Percentiles rank a stretch among this genome's conserved stretches.
Evolutionary conservation across 2,329 filamentous ascomycete species (phyloP).

Genomic region (Clarireedia homoeocarpa): DNA sequence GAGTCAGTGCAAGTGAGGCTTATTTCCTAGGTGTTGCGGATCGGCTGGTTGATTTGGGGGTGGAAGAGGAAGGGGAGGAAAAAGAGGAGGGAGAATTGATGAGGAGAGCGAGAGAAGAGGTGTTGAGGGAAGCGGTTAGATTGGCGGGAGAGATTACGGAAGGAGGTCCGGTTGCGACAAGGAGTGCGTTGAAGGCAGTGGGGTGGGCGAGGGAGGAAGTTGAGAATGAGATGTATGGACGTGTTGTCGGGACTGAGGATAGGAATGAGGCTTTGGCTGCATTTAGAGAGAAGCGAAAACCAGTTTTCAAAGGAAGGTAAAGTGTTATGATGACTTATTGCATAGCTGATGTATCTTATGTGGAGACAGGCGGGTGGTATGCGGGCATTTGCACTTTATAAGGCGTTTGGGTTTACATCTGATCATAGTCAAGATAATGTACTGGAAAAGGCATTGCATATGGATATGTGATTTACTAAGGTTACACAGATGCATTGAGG

Average conservation of each 20-base stretch:
- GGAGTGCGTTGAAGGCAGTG: constrained; percentile 73
- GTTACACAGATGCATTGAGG: too few relatives aligned
- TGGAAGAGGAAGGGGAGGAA: constrained; percentile 37
- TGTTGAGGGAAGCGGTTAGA: constrained; percentile 67
- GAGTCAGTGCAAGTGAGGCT: constrained; percentile 74
- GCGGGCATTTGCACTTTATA: not conserved
- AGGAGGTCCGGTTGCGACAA: constrained; percentile 76
- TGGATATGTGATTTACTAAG: too few relatives aligned
- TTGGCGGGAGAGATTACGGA: constrained; percentile 82
- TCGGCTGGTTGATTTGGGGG: constrained; percentile 73
- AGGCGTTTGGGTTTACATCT: not conserved
- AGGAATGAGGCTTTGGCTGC: constrained; percentile 80
- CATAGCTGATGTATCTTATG: not conserved
- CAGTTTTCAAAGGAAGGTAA: constrained; percentile 50
- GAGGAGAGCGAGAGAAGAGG: constrained; percentile 54
- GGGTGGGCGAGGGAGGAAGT: constrained; percentile 61
- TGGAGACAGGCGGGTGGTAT: too few relatives aligned
- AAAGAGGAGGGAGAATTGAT: constrained; percentile 39
- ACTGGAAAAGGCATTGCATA: too few relatives aligned
- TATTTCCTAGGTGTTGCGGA: constrained; percentile 89
- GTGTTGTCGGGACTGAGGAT: constrained; percentile 78
- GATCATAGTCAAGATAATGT: not conserved
- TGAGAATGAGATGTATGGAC: constrained; percentile 83
- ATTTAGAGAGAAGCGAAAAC: constrained; percentile 70
- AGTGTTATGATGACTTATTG: not conserved